Percentiles rank a stretch among this genome's conserved stretches.
These are phyloP conservation scores for Capsaspora owczarzaki DNA, from an alignment of 78 protist species.

Conservation along the genomic window DNA sequence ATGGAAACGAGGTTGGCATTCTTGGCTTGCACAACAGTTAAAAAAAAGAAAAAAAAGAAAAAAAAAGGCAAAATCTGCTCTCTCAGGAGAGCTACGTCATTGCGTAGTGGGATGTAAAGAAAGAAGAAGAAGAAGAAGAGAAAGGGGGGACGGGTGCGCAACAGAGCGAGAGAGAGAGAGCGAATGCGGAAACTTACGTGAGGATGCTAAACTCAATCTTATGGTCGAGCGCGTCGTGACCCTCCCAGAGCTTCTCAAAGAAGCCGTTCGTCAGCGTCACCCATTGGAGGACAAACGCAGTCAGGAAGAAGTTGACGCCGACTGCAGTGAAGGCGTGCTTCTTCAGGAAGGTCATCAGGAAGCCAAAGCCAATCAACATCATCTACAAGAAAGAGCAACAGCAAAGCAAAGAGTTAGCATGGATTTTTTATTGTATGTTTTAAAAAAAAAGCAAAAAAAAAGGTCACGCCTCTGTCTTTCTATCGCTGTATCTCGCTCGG, in stretches of 20 bases:
- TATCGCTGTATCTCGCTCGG: no score
- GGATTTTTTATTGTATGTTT: not conserved
- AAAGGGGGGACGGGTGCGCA: no score
- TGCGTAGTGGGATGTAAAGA: no score
- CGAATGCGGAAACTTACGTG: not conserved
- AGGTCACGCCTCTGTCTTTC: not conserved
- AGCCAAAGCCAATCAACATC: conserved; percentile 92
- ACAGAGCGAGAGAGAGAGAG: no score
- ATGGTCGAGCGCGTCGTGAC: not conserved
- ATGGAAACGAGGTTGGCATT: no score
- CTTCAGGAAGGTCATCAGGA: conserved; percentile 74
- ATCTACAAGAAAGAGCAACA: conserved; percentile 61
- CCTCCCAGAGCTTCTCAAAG: not conserved
- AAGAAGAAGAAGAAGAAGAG: no score
- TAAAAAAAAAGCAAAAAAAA: not conserved
- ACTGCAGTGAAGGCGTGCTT: conserved; percentile 55
- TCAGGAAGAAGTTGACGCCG: conserved; percentile 57
- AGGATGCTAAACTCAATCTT: not conserved
- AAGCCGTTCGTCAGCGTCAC: not conserved
- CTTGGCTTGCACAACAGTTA: no score
- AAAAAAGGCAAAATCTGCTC: no score
- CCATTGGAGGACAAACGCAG: conserved; percentile 19
- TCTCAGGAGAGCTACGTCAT: no score
- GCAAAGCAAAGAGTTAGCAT: not conserved
- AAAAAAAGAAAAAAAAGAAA: no score